Evolutionary conservation across 352 stramenopile species (phyloP).

Genomic region (Pythium insidiosum): DNA sequence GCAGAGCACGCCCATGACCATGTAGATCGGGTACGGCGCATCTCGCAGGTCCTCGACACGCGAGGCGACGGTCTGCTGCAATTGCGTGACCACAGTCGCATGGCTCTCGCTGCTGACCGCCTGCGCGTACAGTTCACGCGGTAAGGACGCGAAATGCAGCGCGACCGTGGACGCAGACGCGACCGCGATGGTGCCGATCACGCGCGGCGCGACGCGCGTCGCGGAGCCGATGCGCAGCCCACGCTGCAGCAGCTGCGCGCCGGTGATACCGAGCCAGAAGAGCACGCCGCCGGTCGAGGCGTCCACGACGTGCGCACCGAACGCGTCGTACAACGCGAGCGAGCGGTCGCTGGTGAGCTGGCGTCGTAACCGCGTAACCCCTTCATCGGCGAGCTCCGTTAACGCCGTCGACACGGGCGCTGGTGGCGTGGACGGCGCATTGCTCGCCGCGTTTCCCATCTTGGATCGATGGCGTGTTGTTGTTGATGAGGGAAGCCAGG

Average conservation of each 20-base stretch:
- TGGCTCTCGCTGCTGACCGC: background rate
- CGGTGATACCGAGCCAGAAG: constrained; percentile 23
- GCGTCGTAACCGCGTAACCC: too few relatives aligned
- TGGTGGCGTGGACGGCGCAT: too few relatives aligned
- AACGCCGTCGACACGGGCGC: too few relatives aligned
- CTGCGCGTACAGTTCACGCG: constrained; percentile 8
- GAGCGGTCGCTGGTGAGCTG: constrained; percentile 14
- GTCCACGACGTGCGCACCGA: constrained; percentile 15
- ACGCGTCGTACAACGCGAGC: constrained; percentile 13
- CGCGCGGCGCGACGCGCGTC: constrained; percentile 13
- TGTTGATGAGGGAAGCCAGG: too few relatives aligned
- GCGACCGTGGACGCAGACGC: constrained; percentile 17
- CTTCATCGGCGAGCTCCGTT: too few relatives aligned
- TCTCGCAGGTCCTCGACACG: constrained; percentile 10
- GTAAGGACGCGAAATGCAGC: constrained; percentile 21
- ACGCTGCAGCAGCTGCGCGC: constrained; percentile 18
- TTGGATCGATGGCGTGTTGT: too few relatives aligned
- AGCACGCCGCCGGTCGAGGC: constrained; percentile 20
- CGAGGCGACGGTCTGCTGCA: constrained; percentile 6
- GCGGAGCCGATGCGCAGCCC: constrained; percentile 13
- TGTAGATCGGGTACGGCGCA: constrained; percentile 49
- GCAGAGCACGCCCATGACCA: constrained; percentile 63
- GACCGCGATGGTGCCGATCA: constrained; percentile 19
- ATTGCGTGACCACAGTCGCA: background rate
- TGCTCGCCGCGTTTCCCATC: too few relatives aligned